Base-by-base conservation (phyloP, 768 basidiomycete genomes). In the Amanita phalloides region DNA sequence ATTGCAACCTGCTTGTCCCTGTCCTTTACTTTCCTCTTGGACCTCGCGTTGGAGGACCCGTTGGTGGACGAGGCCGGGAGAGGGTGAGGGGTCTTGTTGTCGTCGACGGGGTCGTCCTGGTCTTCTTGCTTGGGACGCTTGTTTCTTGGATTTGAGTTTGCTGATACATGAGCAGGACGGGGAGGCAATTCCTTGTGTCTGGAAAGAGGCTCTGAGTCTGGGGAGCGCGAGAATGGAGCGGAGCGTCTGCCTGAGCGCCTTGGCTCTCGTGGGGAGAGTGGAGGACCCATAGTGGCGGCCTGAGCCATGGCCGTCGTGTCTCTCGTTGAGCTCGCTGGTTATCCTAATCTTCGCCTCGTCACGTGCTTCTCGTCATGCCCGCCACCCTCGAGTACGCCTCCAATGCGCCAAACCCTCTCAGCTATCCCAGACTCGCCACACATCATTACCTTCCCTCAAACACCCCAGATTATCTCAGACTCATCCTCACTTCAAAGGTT, bases 401-500 rank as follows among this genome's bases (percentile, higher is more conserved):
- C 6, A 67, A 70, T 60, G 83, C 79, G n/a, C 84, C 84, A 41
- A 74, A 77, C 44, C 82, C 83, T 14, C 66, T 84, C 7, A 49
- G 65, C 20, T 91, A 84, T 61, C 81, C 86, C 13, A 77, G 86
- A 28, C 76, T 92, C 8, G 64, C 80, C 0, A 68, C 74, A 23
- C 86, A 92, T 58, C 67, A 76, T 58, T 68, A 90, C 9, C 74
- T 88, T 3, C 67, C 82, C 0, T 72, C 75, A 44, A 77, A 81
- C 21, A 81, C 81, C 5, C 90, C 91, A 2, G 91, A 95, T 64
- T 95, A 95, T 65, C 79, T 94, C 41, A 76, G 86, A 17, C 81
- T 95, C 43, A 92, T 92, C 59, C 74, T 94, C 48, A 88, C 81
- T n/a, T 77, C 89, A 4, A 90, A 88, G 65, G 90, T 94, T 51